Base-by-base conservation (phyloP, 306 rosid genomes). In the Abrus precatorius region DNA sequence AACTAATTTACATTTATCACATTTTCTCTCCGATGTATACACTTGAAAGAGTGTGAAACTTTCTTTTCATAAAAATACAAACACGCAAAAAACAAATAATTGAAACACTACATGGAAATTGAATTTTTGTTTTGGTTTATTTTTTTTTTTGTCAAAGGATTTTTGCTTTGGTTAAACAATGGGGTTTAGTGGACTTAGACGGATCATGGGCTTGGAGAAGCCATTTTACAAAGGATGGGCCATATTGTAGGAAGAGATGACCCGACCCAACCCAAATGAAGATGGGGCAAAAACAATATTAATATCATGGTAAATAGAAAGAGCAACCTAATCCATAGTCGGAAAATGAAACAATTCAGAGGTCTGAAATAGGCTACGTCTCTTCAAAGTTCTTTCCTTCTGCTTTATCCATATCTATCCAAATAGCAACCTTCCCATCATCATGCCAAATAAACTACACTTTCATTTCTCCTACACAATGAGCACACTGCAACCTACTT, bases 401-500 rank as follows among this genome's bases (percentile, higher is more conserved):
- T 32, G 20, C 85, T 72, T 82, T 87, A 90, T 90, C 95, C 47
- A 33, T 73, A 62, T 82, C 83, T 73, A 57, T 76, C 82, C 4
- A 50, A 71, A 69, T 27, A 27, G 70, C 57, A 27, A 44, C 1
- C 69, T 5, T 11, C 12, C 14, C 60, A n/a, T 54, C 74, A 47
- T 68, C 56, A 72, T 45, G 10, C 44, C 32, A 29, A 69, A 34
- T 1, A 29, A 66, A 27, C 69, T 9, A 6, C 54, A 4, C 45
- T 7, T 13, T 1, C 65, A 0, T 50, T 10, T 44, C 60, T 69
- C 57, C 71, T 36, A 2, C 77, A 43, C 33, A 53, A 81, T 75
- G 72, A 72, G 55, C 68, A 36, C 77, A 30, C 69, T 50, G 27
- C 60, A 53, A 66, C 80, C 9, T 13, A 0, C 14, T 76, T 2